Evolutionary conservation across 768 basidiomycete genomes (phyloP).

Genomic region (Tulasnella sp.): DNA sequence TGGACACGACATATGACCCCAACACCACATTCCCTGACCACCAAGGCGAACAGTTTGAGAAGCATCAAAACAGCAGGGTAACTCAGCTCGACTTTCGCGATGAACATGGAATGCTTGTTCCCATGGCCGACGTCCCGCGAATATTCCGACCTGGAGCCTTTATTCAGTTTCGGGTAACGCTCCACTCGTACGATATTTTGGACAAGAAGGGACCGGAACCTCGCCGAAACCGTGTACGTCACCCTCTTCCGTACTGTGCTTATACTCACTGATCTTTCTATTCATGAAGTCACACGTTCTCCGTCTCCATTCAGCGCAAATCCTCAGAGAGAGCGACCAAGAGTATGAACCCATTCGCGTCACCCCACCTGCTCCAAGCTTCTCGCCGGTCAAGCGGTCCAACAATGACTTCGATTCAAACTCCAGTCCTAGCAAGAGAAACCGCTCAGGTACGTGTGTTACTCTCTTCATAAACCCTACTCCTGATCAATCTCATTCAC

Average conservation of each 20-base stretch:
- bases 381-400: not conserved
- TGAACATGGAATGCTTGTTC: not conserved
- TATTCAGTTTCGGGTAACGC: not conserved
- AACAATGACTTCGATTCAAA: not conserved
- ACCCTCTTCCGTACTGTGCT: not conserved
- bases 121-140: not conserved
- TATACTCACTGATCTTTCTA: not conserved
- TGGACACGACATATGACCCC: too few species aligned
- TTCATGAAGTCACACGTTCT: not conserved
- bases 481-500: too few species aligned
- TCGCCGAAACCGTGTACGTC: not conserved
- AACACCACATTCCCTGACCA: too few species aligned
- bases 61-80: too few species aligned
- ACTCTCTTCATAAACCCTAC: too few species aligned
- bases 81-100: not conserved
- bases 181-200: not conserved
- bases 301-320: not conserved
- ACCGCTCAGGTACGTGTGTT: too few species aligned
- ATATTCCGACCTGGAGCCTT: not conserved
- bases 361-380: not conserved
- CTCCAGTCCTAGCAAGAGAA: too few species aligned
- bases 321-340: not conserved
- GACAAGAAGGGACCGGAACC: not conserved
- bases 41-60: too few species aligned
- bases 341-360: not conserved